Percentiles rank a stretch among this genome's conserved stretches.
phyloP scores from a whole-genome alignment of 179 eudicot genomes.

The Heliamphora pulchella region DNA sequence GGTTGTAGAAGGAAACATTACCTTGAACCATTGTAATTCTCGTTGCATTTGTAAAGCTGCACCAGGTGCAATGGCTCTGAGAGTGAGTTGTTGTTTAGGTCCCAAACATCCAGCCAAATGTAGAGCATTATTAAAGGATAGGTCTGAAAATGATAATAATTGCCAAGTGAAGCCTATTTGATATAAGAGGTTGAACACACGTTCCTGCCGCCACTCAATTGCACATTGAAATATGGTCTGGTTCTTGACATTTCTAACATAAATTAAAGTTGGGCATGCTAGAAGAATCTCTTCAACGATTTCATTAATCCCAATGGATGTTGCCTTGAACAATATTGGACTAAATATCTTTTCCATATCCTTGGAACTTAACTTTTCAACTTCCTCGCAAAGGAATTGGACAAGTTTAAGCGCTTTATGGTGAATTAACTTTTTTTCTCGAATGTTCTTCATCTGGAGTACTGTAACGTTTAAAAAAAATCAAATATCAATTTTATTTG shows the following conservation, averaged over 20 bases:
- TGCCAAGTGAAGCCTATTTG: not conserved
- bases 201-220: not conserved
- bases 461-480: not conserved
- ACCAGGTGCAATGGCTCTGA: not conserved
- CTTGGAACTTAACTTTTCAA: not conserved
- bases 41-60: not conserved
- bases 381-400: not conserved
- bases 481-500: not conserved
- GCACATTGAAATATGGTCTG: not conserved
- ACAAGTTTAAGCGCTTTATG: not conserved
- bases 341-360: not conserved
- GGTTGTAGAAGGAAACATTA: not conserved
- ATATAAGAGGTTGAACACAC: not conserved
- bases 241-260: fast-evolving
- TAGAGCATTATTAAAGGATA: not conserved
- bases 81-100: not conserved
- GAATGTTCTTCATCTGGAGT: not conserved
- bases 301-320: not conserved
- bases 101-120: not conserved
- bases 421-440: not conserved
- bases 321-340: not conserved
- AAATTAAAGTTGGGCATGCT: not conserved
- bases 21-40: slow-evolving; percentile 6
- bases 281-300: not conserved
- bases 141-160: fast-evolving